These are phyloP conservation scores for Termitomyces sp. DNA, from an alignment of 1,284 basidiomycete genomes.

Conservation along the genomic window DNA sequence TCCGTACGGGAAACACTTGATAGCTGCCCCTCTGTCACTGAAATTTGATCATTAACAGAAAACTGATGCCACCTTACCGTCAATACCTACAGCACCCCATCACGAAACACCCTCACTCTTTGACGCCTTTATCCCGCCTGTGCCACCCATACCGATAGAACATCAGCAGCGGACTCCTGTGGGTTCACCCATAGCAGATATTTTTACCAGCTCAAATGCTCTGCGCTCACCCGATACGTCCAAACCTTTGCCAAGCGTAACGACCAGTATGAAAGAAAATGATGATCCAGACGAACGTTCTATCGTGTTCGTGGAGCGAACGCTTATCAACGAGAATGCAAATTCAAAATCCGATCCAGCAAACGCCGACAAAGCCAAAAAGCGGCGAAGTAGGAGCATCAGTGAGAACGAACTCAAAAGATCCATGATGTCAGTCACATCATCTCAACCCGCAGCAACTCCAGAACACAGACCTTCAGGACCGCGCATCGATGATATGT, in stretches of 20 bases:
- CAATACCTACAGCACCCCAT: slow-evolving; percentile 20
- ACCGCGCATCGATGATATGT: slow-evolving; percentile 37
- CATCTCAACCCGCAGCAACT: slow-evolving; percentile 31
- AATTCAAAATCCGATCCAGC: slow-evolving; percentile 16
- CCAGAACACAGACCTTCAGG: slow-evolving; percentile 25
- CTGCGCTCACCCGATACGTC: slow-evolving; percentile 34
- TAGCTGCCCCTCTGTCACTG: slow-evolving; percentile 30
- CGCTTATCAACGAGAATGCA: slow-evolving; percentile 29
- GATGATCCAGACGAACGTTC: slow-evolving; percentile 48
- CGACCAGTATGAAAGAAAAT: slow-evolving; percentile 30
- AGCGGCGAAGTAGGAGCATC: slow-evolving; percentile 72
- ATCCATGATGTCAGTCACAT: slow-evolving; percentile 30
- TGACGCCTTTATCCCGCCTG: slow-evolving; percentile 57
- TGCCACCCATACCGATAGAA: slow-evolving; percentile 60
- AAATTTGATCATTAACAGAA: slow-evolving; percentile 36
- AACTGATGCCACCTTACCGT: slow-evolving; percentile 38
- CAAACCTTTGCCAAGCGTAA: slow-evolving; percentile 64
- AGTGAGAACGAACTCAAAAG: slow-evolving; percentile 60
- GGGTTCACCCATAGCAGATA: slow-evolving; percentile 46
- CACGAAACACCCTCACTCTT: slow-evolving; percentile 32
- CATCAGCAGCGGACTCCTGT: slow-evolving; percentile 31
- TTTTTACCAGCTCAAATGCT: slow-evolving; percentile 33
- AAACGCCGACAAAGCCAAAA: slow-evolving; percentile 32
- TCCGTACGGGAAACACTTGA: slow-evolving; percentile 44
- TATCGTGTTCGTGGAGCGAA: slow-evolving; percentile 49